Conservation (phyloP, 352 stramenopile genomes). For the Phytophthora citricola region DNA sequence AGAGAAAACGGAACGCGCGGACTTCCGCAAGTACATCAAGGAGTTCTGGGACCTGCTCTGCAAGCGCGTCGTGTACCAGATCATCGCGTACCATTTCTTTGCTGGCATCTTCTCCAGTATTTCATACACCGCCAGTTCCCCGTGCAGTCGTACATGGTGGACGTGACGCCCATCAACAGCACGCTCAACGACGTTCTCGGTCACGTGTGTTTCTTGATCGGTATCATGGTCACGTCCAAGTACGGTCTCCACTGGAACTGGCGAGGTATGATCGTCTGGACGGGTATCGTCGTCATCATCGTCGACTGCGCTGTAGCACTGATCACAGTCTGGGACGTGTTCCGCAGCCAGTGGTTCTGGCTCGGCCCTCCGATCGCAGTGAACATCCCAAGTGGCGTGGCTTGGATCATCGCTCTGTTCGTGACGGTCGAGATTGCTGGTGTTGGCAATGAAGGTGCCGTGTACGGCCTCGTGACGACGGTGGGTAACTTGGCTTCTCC, state of each 20-base stretch:
- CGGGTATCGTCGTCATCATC: slow-evolving; percentile 20
- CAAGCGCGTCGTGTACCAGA: slow-evolving; percentile 20
- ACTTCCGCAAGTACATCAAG: slow-evolving; percentile 24
- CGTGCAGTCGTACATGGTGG: slow-evolving; percentile 20
- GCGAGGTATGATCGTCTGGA: slow-evolving; percentile 26
- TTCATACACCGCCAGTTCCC: slow-evolving; percentile 16
- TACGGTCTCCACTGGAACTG: slow-evolving; percentile 27
- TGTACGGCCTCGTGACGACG: slow-evolving; percentile 26
- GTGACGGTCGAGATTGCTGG: slow-evolving; percentile 28
- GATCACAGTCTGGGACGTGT: slow-evolving; percentile 26
- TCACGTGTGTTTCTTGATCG: slow-evolving; percentile 25
- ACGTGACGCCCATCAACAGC: slow-evolving; percentile 22
- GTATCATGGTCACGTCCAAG: slow-evolving; percentile 31
- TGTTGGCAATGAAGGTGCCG: slow-evolving; percentile 24
- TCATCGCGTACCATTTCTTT: slow-evolving; percentile 31
- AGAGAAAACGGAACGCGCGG: slow-evolving; percentile 9
- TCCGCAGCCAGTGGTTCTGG: slow-evolving; percentile 28
- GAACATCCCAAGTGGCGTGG: slow-evolving; percentile 16
- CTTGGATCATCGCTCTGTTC: slow-evolving; percentile 25
- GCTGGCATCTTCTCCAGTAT: slow-evolving; percentile 20
- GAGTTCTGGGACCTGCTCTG: slow-evolving; percentile 20
- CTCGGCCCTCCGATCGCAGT: slow-evolving; percentile 23
- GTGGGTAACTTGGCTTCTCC: slow-evolving; percentile 23
- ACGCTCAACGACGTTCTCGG: slow-evolving; percentile 17
- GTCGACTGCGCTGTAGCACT: slow-evolving; percentile 18